Conservation (phyloP, 2,329 filamentous ascomycete genomes). For the Chaetoscypha palmicola region DNA sequence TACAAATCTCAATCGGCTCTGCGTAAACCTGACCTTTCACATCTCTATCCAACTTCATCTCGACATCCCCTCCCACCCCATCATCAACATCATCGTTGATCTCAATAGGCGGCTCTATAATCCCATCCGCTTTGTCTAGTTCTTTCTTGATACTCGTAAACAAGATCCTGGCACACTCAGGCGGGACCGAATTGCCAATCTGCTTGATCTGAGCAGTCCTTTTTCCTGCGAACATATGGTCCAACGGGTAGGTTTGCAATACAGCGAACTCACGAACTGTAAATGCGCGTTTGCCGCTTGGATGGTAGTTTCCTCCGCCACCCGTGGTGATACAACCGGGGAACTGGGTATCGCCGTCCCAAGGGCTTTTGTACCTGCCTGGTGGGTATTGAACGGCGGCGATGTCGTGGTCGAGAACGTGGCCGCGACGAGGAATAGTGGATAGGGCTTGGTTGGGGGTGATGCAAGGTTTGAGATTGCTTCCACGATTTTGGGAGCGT, state of each 20-base stretch:
- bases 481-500: conserved; percentile 39
- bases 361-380: conserved; percentile 28
- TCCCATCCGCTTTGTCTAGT: conserved; percentile 2
- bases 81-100: neutral
- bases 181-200: conserved; percentile 73
- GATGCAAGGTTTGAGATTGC: conserved; percentile 34
- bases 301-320: conserved; percentile 57
- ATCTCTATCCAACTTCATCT: too few species aligned
- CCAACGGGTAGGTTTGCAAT: conserved; percentile 60
- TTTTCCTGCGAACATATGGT: conserved; percentile 47
- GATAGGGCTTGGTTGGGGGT: conserved; percentile 35
- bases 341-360: conserved; percentile 42
- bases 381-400: conserved; percentile 16
- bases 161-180: conserved; percentile 41
- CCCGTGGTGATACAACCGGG: conserved; percentile 60
- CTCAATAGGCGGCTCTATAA: neutral
- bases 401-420: conserved; percentile 36
- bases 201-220: conserved; percentile 45
- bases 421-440: conserved; percentile 18
- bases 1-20: too few species aligned
- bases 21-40: too few species aligned
- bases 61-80: neutral
- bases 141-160: conserved; percentile 18
- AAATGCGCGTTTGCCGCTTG: conserved; percentile 51
- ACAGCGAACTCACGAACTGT: conserved; percentile 61